Conservation (phyloP, 768 basidiomycete genomes). For the Sporobolomyces phaffii region DNA sequence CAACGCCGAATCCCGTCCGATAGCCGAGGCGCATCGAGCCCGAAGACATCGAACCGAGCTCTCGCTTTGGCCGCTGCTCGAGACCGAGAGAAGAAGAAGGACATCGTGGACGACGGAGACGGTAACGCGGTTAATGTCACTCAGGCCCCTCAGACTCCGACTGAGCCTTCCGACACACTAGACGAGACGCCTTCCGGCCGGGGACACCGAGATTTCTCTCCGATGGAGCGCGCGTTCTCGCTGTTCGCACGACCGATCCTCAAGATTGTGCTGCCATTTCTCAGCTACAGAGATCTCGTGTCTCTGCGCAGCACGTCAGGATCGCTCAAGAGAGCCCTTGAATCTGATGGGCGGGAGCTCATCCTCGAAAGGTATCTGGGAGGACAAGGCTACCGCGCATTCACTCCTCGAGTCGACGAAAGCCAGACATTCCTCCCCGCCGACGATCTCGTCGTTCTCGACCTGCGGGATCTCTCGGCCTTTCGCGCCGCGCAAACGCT, state of each 20-base stretch:
- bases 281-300: constrained; percentile 16
- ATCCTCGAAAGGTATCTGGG: constrained; percentile 38
- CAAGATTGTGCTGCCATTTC: constrained; percentile 4
- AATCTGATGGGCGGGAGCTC: constrained; percentile 24
- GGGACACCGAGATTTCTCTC: no score
- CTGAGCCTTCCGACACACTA: no score
- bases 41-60: not conserved
- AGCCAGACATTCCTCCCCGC: not conserved
- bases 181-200: no score
- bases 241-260: not conserved
- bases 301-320: constrained; percentile 12
- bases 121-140: no score
- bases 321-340: constrained; percentile 9
- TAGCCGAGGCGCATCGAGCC: not conserved
- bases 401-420: not conserved
- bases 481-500: constrained; percentile 27
- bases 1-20: no score
- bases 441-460: constrained; percentile 19
- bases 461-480: constrained; percentile 33
- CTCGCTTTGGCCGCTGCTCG: constrained; percentile 10
- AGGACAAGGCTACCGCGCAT: constrained; percentile 25
- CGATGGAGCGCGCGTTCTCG: constrained; percentile 25
- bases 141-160: no score
- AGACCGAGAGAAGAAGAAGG: not conserved
- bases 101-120: no score